Evolutionary conservation across 176 grass and related monocot species (phyloP), one percentile per base, ranked within the genome.

Genomic region (Carex pumila): DNA sequence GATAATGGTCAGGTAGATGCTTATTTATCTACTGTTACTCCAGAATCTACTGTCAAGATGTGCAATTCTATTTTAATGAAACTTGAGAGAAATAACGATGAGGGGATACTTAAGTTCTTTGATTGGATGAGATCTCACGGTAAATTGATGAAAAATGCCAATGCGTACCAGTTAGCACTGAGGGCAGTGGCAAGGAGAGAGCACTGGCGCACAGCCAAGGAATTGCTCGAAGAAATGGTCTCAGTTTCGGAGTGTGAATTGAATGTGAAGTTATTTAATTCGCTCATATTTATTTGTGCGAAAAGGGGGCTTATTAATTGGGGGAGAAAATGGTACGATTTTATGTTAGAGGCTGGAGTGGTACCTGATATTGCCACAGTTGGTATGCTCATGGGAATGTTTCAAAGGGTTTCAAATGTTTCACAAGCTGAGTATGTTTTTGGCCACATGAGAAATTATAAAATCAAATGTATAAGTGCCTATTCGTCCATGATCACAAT

Each of bases 371-470:
- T 87, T 29, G 87, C 92, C 63, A 95, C 95, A 0, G 0, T 95
- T 84, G 95, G 95, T 61, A 95, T 98, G 92, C 95, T 98, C 12
- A 98, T 95, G 95, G 91, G 66, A 5, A 86, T 98, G 72, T 95
- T 91, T 86, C 91, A 98, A 87, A 95, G 91, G 85, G 90, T 72
- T n/a, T 84, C 84, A 25, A 87, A 86, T 61, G 79, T 98, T 52
- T 57, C 43, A 1, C 87, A 91, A 41, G 92, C 95, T 75, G 89
- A 93, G 55, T 95, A 87, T 69, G 12, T 91, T 73, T 98, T 98
- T 63, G 14, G 65, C 3, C 81, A 87, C 68, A 95, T 93, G 95
- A 93, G 95, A 73, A 73, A 80, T 15, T 86, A 54, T 79, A 71
- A 86, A 65, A 66, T 95, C 22, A 90, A 93, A 65, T 95, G 95